Evolutionary conservation across 225 moss, liverwort and hornwort genomes (phyloP).

Genomic region (Pleurozium schreberi): DNA sequence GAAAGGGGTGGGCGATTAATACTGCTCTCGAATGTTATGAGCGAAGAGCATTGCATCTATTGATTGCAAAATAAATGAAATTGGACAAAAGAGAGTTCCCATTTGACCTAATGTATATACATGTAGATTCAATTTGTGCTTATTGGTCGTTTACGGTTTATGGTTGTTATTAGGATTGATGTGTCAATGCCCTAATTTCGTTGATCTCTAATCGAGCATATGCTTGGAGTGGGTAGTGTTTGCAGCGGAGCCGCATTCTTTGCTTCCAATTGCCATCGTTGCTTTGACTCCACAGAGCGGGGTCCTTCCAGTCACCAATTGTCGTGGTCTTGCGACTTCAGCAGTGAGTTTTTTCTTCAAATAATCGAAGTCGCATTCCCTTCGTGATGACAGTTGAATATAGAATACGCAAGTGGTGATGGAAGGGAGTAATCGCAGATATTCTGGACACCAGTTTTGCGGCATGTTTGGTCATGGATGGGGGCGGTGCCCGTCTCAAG

Average conservation of each 20-base stretch:
- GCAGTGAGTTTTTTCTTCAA: conserved; percentile 34
- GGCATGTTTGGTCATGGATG: conserved; percentile 86
- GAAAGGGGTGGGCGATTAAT: not conserved
- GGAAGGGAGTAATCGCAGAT: conserved; percentile 32
- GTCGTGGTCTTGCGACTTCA: conserved; percentile 52
- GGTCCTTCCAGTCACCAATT: conserved; percentile 34
- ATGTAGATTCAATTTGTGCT: not conserved
- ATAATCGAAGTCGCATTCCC: not conserved
- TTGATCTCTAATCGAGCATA: not conserved
- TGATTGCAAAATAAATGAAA: not conserved
- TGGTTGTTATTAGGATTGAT: not conserved
- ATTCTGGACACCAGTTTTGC: conserved; percentile 83
- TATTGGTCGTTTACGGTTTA: not conserved
- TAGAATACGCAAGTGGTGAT: not conserved
- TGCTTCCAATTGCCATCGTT: conserved; percentile 60
- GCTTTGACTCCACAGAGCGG: conserved; percentile 41
- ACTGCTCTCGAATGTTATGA: not conserved
- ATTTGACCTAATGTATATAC: not conserved
- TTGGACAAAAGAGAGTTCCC: not conserved
- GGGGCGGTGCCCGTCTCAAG: conserved; percentile 53
- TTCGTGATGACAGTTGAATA: not conserved
- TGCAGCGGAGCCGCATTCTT: conserved; percentile 71
- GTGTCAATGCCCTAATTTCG: not conserved
- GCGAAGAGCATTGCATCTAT: not conserved
- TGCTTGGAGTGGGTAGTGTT: conserved; percentile 35